These are phyloP conservation scores for Dictyophora rubrovolvata DNA, from an alignment of 768 basidiomycete genomes.

Conservation along the genomic window DNA sequence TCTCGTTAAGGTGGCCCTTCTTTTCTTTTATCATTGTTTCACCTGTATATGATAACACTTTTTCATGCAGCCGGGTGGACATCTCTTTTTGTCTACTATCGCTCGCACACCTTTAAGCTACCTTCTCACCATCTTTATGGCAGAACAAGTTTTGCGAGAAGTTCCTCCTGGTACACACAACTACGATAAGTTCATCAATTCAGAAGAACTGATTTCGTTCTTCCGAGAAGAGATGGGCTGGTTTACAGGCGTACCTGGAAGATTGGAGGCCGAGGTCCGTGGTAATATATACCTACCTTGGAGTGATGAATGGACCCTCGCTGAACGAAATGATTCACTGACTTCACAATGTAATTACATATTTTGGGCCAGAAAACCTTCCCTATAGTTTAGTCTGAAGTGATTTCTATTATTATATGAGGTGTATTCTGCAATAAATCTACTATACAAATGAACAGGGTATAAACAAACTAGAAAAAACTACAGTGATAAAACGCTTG, in stretches of 20 bases:
- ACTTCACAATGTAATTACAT: slow-evolving; percentile 65
- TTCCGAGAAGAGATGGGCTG: slow-evolving; percentile 55
- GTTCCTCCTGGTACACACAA: slow-evolving; percentile 88
- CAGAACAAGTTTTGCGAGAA: slow-evolving; percentile 71
- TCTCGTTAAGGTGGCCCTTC: slow-evolving; percentile 68
- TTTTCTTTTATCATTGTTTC: background rate
- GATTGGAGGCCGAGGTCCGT: slow-evolving; percentile 67
- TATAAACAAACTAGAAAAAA: background rate
- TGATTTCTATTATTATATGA: background rate
- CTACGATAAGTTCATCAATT: slow-evolving; percentile 81
- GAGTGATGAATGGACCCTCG: slow-evolving; percentile 57
- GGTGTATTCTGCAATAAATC: background rate
- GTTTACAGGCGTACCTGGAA: slow-evolving; percentile 50
- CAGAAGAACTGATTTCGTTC: slow-evolving; percentile 74
- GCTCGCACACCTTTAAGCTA: slow-evolving; percentile 74
- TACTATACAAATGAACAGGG: background rate
- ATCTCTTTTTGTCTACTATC: slow-evolving; percentile 91
- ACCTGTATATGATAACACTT: background rate
- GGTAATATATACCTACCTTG: slow-evolving; percentile 72
- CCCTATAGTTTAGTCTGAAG: background rate
- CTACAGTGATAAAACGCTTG: background rate
- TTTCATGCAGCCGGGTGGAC: slow-evolving; percentile 73
- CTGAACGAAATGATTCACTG: slow-evolving; percentile 32
- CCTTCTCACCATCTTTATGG: slow-evolving; percentile 61
- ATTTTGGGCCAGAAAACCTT: slow-evolving; percentile 79